Evolutionary conservation across 2,329 filamentous ascomycete genomes (phyloP).

Genomic region (Fonsecaea erecta): DNA sequence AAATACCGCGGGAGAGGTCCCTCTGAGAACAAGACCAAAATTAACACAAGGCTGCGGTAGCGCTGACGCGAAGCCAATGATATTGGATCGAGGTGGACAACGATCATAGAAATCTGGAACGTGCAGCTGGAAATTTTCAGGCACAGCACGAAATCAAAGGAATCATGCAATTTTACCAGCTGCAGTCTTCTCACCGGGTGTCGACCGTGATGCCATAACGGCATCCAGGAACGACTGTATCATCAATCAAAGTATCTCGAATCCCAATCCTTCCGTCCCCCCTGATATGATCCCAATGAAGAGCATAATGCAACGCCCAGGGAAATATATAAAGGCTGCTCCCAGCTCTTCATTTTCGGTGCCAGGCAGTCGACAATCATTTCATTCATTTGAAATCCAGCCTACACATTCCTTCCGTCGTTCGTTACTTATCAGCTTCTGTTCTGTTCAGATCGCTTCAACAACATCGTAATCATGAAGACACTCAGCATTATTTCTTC

Average conservation of each 20-base stretch:
- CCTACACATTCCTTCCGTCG: constrained; percentile 7
- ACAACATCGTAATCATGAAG: constrained; percentile 10
- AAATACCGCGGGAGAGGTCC: background rate
- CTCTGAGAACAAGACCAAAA: background rate
- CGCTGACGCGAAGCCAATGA: background rate
- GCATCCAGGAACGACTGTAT: background rate
- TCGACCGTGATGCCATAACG: background rate
- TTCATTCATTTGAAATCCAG: background rate
- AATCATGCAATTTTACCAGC: constrained; percentile 8
- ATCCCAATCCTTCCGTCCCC: constrained; percentile 1
- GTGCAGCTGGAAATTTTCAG: background rate
- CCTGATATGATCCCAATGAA: background rate
- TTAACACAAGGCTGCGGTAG: constrained; percentile 8
- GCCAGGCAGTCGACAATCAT: background rate
- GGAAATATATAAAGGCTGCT: background rate
- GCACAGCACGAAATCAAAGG: constrained; percentile 4
- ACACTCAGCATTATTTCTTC: constrained; percentile 5
- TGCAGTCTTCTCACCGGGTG: constrained; percentile 4
- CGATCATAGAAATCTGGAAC: background rate
- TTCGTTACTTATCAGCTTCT: constrained; percentile 8
- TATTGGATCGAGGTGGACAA: background rate
- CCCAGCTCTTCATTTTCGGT: background rate
- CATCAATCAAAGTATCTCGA: background rate
- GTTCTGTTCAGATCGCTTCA: background rate
- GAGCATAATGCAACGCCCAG: background rate